Evolutionary conservation across 129 eudicot genomes (phyloP), one percentile per base, ranked within the genome.

Genomic region (Calendula officinalis): DNA sequence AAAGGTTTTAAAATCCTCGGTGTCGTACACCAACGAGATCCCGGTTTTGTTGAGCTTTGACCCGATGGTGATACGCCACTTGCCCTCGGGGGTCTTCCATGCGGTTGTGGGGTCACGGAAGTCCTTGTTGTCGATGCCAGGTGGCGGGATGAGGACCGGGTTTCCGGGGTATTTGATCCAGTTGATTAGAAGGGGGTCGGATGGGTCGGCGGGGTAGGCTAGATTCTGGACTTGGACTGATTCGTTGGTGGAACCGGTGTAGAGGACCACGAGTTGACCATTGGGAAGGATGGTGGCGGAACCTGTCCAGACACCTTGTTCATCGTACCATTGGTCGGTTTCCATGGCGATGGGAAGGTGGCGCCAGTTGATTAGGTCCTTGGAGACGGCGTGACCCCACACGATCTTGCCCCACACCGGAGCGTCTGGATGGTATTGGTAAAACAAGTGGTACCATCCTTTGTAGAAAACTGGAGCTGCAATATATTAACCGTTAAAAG

Each of bases 21-120:
- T 89, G 35, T 85, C 94, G 22, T 89, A 89, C 34, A 89, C 85
- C 43, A 89, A 33, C 1, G 94, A 75, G 38, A 89, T 89, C 6
- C 96, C 96, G 0, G 94, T 89, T 49, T 68, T 77, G 65, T 88
- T 88, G 8, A 77, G 8, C 64, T 80, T 89, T 0, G 97, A 89
- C 47, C 97, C 97, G 41, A 89, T 85, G 6, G 76, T 86, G 58
- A 89, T 36, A 30, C 95, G 77, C 97, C 97, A 86, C 49, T 71
- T 86, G 12, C 87, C 90, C 30, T 89, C 88, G 0, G 88, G 69
- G 3, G 91, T 81, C 15, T 43, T 16, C 97, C 97, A 90, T 5
- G 97, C 97, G 45, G 97, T 90, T 12, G 97, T 81, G 8, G 97
- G 97, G 72, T 89, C 97, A 6, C 95, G 90, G 43, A 82, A 89